A percentile compares a stretch with the other conserved stretches of the same genome.
These are phyloP conservation scores for Yamadazyma dushanensis DNA, from an alignment of 1,139 yeast species.

Conservation along the genomic window DNA sequence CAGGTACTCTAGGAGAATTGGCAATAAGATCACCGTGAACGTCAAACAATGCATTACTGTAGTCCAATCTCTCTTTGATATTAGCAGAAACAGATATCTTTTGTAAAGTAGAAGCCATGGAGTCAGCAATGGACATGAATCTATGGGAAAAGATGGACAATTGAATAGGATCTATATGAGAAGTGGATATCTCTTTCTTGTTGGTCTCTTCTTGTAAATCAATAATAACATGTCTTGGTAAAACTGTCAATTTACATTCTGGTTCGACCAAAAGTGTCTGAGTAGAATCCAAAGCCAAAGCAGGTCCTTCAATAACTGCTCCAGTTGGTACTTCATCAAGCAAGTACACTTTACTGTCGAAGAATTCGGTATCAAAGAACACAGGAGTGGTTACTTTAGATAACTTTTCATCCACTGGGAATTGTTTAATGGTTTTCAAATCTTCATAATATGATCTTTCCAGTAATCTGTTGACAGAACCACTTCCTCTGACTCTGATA, in stretches of 20 bases:
- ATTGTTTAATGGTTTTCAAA: constrained; percentile 8
- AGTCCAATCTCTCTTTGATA: constrained; percentile 26
- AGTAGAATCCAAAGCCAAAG: constrained; percentile 22
- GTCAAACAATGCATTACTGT: constrained; percentile 30
- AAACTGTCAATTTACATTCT: constrained; percentile 17
- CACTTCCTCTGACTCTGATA: constrained; percentile 20
- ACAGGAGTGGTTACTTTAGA: constrained; percentile 17
- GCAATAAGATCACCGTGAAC: constrained; percentile 21
- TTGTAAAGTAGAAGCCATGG: constrained; percentile 24
- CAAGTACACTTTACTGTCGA: constrained; percentile 17
- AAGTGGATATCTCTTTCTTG: constrained; percentile 7
- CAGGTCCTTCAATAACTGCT: constrained; percentile 20
- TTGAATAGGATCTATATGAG: constrained; percentile 21
- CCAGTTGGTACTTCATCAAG: constrained; percentile 19
- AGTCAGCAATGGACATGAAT: constrained; percentile 25
- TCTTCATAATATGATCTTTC: constrained; percentile 17
- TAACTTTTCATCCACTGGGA: constrained; percentile 7
- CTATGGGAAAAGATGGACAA: constrained; percentile 23
- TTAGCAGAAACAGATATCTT: constrained; percentile 23
- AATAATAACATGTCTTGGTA: constrained; percentile 23
- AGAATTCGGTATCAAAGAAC: constrained; percentile 44
- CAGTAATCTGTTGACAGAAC: constrained; percentile 35
- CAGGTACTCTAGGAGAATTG: constrained; percentile 25
- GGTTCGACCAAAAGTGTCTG: constrained; percentile 24
- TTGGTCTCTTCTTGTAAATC: constrained; percentile 20